Base-by-base conservation (phyloP, 352 stramenopile genomes). In the Globisporangium nagaii region DNA sequence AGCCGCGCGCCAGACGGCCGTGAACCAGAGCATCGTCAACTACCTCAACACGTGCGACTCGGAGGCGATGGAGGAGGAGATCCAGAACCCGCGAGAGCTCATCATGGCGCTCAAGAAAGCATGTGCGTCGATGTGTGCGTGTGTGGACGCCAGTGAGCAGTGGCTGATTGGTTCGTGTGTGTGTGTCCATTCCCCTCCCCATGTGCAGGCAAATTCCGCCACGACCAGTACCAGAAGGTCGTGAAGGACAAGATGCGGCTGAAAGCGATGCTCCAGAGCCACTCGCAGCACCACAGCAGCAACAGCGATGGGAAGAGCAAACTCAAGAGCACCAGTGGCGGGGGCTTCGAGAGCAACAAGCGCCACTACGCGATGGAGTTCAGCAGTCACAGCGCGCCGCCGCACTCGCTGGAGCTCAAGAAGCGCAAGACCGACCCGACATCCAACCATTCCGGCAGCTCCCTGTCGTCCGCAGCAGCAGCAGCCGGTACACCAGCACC, bases 141-240 rank as follows among this genome's bases (percentile, higher is more conserved):
- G 28, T 19, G 1, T 35, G 11, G 32, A 10, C 32, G 15, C 8
- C n/a, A 4, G 3, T 17, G 4, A 31, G 6, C 9, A n/a, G n/a
- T n/a, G n/a, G n/a, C n/a, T n/a, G n/a, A n/a, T n/a, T n/a, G n/a
- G n/a, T 48, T 6, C 5, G n/a, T 39, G 7, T 19, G 37, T 31
- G 4, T 8, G 19, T n/a, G 36, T 40, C 3, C 12, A 15, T 36
- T 7, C n/a, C n/a, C n/a, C n/a, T n/a, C n/a, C n/a, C n/a, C n/a
- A 0, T 25, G 12, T 24, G 8, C 39, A 68, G 60, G 61, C 51
- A 76, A 79, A 39, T 92, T 90, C 50, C 76, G 81, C 5, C 79
- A 89, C 54, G 79, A 92, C 35, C 81, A 92, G 71, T 92, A 90
- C 51, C 67, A 89, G 51, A 90, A 92, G 53, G 81, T 76, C 12